A percentile compares a stretch with the other conserved stretches of the same genome.
Conservation (phyloP, 1,284 basidiomycete genomes). For the Rhodotorula sp. region DNA sequence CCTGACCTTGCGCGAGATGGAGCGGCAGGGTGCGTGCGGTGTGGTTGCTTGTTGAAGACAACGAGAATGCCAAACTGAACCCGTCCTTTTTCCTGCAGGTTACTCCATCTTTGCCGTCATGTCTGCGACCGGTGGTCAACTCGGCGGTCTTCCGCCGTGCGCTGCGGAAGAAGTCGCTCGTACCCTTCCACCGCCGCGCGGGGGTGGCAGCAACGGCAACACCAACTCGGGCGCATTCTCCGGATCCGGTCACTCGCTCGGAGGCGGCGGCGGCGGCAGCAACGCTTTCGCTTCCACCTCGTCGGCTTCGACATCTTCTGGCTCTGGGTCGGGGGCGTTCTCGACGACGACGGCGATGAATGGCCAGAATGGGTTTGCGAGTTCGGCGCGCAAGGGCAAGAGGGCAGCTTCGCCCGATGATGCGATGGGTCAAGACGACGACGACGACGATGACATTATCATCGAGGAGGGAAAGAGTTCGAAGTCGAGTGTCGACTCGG, state of each 20-base stretch:
- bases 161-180: constrained; percentile 65
- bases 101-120: constrained; percentile 82
- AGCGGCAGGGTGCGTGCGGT: constrained; percentile 48
- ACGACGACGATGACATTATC: constrained; percentile 20
- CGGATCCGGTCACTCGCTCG: constrained; percentile 13
- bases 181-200: constrained; percentile 44
- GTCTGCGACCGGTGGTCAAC: constrained; percentile 51
- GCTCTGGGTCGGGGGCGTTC: background rate
- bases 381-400: constrained; percentile 5
- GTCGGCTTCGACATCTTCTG: background rate
- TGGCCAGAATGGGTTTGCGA: no score
- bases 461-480: constrained; percentile 5
- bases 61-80: background rate
- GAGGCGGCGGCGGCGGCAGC: background rate
- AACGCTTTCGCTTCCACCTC: background rate
- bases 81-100: constrained; percentile 57
- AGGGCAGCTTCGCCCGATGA: constrained; percentile 1
- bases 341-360: background rate
- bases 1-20: constrained; percentile 83
- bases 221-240: background rate
- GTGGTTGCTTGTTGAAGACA: background rate
- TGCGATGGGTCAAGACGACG: background rate
- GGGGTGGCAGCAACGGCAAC: background rate
- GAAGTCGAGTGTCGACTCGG: constrained; percentile 19
- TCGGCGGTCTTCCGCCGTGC: constrained; percentile 53